Conservation (phyloP, 169 alveolate genomes). For the Babesia divergens region DNA sequence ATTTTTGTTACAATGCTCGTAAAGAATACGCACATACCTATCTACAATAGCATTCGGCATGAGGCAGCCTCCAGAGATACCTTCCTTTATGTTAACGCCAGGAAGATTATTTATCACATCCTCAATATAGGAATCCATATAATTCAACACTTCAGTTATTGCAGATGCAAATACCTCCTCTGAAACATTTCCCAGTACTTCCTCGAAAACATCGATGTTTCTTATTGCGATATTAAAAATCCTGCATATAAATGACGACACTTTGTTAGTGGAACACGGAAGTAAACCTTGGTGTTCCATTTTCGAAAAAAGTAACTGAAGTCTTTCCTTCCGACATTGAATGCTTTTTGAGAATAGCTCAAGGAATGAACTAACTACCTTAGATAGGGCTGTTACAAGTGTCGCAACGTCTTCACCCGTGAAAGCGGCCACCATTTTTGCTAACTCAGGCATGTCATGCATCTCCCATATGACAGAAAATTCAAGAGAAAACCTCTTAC, state of each 20-base stretch:
- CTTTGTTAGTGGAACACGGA: neutral
- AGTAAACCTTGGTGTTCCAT: neutral
- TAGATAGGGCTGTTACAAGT: neutral
- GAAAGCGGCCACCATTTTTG: neutral
- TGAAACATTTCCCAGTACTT: neutral
- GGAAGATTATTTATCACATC: neutral
- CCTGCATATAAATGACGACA: neutral
- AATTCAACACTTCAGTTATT: neutral
- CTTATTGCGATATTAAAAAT: neutral
- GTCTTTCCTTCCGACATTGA: neutral
- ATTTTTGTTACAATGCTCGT: neutral
- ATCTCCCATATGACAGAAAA: slow-evolving; percentile 12
- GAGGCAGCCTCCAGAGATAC: neutral
- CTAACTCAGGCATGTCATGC: neutral
- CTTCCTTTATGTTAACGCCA: neutral
- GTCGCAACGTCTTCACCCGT: neutral
- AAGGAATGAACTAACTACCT: neutral
- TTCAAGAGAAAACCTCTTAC: neutral
- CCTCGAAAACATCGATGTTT: neutral
- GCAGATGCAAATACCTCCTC: neutral
- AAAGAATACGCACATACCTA: neutral
- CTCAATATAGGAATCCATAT: neutral
- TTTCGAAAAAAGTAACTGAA: neutral
- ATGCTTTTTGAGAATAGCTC: neutral
- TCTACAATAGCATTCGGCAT: neutral